A percentile compares a stretch with the other conserved stretches of the same genome.
Evolutionary conservation across 1,284 basidiomycete species (phyloP).

Genomic region (Hypsizygus ulmarius): DNA sequence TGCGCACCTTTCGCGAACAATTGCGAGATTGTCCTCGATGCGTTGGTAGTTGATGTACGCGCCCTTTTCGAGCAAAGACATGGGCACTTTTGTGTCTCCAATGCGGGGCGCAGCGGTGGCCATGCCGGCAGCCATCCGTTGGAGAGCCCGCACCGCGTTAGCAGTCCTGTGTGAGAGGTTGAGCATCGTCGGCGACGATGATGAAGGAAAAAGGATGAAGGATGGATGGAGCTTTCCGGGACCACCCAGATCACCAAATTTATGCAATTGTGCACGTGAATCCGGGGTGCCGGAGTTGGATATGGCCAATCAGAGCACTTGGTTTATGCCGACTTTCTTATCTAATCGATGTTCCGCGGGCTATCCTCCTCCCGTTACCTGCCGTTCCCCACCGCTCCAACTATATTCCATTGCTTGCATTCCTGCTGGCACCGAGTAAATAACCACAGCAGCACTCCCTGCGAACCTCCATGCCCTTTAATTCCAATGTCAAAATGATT

Average conservation of each 20-base stretch:
- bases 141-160: constrained; percentile 53
- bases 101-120: constrained; percentile 79
- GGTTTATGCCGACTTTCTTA: constrained; percentile 25
- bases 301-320: constrained; percentile 33
- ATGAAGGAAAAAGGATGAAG: constrained; percentile 22
- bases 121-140: constrained; percentile 68
- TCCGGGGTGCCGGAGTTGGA: constrained; percentile 15
- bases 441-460: no score
- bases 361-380: constrained; percentile 4
- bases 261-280: constrained; percentile 40
- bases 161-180: constrained; percentile 61
- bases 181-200: constrained; percentile 55
- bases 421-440: neutral
- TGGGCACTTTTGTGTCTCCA: constrained; percentile 90
- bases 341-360: constrained; percentile 10
- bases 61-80: constrained; percentile 86
- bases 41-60: constrained; percentile 97
- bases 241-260: constrained; percentile 35
- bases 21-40: constrained; percentile 90
- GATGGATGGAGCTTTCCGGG: constrained; percentile 29
- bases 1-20: constrained; percentile 66
- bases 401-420: neutral
- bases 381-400: neutral
- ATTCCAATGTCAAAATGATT: no score
- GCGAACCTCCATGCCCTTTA: no score